Base-by-base conservation (phyloP, 1,284 basidiomycete species). In the Rhodofomes roseus region DNA sequence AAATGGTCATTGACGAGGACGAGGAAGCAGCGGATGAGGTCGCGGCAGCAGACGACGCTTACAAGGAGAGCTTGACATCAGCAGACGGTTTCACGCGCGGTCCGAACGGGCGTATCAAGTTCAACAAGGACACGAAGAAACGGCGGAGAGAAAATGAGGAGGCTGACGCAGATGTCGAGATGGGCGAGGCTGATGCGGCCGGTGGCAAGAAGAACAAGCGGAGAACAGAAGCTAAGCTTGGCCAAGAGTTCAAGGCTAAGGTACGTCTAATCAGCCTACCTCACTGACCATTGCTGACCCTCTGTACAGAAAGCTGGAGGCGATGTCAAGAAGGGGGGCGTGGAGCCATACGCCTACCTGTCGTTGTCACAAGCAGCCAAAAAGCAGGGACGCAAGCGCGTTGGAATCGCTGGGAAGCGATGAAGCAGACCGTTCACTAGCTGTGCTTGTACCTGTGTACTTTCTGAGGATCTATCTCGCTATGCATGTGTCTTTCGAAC, bases 71-170 rank as follows among this genome's bases (percentile, higher is more conserved):
- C 57, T 73, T 95, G 58, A 89, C 88, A 11, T 91, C 92, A 5
- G 86, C 87, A 29, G 96, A 98, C 70, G 97, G 96, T 6, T 93
- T 95, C 75, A 89, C 85, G 1, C 86, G 94, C 34, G 92, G 92
- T 37, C 80, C 87, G 1, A 87, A 87, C 61, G 97, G 97, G 20
- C 86, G 85, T 39, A 78, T 98, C 71, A 96, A 95, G 76, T 97
- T 98, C 78, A 94, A 98, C 79, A 98, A 98, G 77, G 93, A 98
- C 70, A 96, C 93, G 27, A 96, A 96, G 76, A 92, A 95, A 69
- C 83, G 91, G 59, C 76, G 95, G 61, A 81, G 89, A 56, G 80
- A 82, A 61, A 77, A 79, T 25, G 88, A 87, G 64, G 84, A 82
- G 25, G 76, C 71, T 25, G 81, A 80, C 29, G 83, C 79, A 41